Conservation (phyloP, 345 rosid genomes). For the Hirschfeldia incana region DNA sequence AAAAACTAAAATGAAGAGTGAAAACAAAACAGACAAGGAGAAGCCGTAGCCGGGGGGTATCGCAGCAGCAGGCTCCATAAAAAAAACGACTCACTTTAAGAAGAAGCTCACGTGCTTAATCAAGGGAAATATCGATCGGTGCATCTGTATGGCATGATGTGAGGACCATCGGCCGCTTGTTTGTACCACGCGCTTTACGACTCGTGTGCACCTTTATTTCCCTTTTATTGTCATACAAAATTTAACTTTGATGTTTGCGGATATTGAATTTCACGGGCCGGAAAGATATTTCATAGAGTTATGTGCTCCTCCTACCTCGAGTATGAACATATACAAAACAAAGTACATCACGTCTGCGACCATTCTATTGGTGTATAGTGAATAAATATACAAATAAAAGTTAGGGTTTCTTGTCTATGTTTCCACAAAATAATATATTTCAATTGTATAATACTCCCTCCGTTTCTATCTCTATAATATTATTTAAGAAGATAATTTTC, state of each 20-base stretch:
- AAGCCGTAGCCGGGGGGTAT: background rate
- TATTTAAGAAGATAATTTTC: no score
- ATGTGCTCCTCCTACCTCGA: background rate
- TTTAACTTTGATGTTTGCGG: background rate
- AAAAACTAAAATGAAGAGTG: background rate
- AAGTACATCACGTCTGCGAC: background rate
- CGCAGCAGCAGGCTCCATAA: background rate
- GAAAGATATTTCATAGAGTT: background rate
- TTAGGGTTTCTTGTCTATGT: background rate
- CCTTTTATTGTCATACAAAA: background rate
- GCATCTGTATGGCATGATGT: slow-evolving; percentile 15
- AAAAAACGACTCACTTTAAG: background rate
- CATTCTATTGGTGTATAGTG: background rate
- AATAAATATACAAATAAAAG: background rate
- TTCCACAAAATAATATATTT: background rate
- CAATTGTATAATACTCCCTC: no score
- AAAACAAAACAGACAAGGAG: background rate
- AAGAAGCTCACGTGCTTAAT: slow-evolving; percentile 19
- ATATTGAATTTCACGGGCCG: background rate
- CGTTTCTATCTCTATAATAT: no score
- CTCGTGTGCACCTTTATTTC: slow-evolving; percentile 21
- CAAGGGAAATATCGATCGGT: slow-evolving; percentile 4
- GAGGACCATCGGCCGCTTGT: slow-evolving; percentile 21
- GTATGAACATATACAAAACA: background rate
- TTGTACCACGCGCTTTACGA: slow-evolving; percentile 4